A percentile compares a stretch with the other conserved stretches of the same genome.
phyloP scores from a whole-genome alignment of 192 early-diverging fungal genomes.

The Jimgerdemannia lactiflua region DNA sequence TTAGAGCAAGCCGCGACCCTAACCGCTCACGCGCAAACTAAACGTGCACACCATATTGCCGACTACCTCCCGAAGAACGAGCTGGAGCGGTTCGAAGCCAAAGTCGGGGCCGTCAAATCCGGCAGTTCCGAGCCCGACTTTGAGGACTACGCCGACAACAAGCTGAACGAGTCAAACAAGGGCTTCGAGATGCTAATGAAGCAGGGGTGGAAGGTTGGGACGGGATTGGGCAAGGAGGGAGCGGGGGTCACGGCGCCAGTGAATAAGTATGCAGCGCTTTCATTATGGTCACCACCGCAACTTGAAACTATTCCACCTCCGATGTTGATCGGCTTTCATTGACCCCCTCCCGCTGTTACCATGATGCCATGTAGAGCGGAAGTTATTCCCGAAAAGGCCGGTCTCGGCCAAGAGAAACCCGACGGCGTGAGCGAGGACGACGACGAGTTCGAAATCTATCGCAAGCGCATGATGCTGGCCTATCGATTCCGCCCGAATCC shows the following conservation, averaged over 20 bases:
- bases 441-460: conserved; percentile 30
- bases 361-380: conserved; percentile 13
- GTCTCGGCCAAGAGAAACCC: conserved; percentile 22
- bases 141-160: conserved; percentile 24
- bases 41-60: conserved; percentile 26
- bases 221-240: conserved; percentile 22
- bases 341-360: neutral
- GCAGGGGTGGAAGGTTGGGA: conserved; percentile 24
- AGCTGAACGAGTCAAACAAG: conserved; percentile 19
- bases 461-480: conserved; percentile 25
- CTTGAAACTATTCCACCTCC: no score
- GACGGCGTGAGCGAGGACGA: conserved; percentile 23
- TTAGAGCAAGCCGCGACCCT: conserved; percentile 20
- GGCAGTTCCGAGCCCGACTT: conserved; percentile 6
- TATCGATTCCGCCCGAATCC: conserved; percentile 25
- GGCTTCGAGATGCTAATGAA: conserved; percentile 28
- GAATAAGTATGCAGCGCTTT: conserved; percentile 12
- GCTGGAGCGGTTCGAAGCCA: conserved; percentile 17
- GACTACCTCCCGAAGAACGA: conserved; percentile 24
- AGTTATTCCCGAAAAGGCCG: conserved; percentile 10
- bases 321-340: no score
- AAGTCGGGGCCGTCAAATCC: conserved; percentile 22
- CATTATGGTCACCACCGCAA: neutral
- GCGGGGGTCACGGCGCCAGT: conserved; percentile 18
- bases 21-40: conserved; percentile 17